phyloP scores from a whole-genome alignment of 371 early-diverging fungal genomes.

The Catenaria anguillulae region DNA sequence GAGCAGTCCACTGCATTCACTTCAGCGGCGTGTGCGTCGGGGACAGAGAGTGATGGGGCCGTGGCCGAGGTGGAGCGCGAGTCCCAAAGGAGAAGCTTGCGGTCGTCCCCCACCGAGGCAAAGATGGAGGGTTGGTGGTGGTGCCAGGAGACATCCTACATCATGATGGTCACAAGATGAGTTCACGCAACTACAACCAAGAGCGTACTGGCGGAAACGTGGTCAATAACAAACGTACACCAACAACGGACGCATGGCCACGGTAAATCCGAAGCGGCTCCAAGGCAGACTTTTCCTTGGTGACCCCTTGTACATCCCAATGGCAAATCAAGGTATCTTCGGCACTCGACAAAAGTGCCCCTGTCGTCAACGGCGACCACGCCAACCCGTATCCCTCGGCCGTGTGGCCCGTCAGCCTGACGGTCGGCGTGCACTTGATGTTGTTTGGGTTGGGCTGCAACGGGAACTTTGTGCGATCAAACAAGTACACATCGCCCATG shows the following conservation, averaged over 20 bases:
- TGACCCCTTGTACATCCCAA: constrained; percentile 56
- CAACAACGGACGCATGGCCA: constrained; percentile 82
- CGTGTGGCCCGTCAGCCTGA: constrained; percentile 73
- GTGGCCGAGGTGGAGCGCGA: background rate
- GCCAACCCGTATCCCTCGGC: constrained; percentile 78
- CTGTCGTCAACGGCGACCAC: constrained; percentile 35
- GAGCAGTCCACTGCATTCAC: constrained; percentile 89
- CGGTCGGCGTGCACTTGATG: constrained; percentile 68
- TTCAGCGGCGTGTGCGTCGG: constrained; percentile 73
- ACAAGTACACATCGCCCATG: constrained; percentile 78
- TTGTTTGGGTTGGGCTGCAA: constrained; percentile 46
- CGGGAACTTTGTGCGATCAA: constrained; percentile 91
- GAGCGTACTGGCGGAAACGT: too few species aligned
- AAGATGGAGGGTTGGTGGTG: constrained; percentile 59
- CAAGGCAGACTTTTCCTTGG: constrained; percentile 50
- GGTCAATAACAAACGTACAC: too few species aligned
- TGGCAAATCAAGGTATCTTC: constrained; percentile 76
- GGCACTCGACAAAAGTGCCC: constrained; percentile 65
- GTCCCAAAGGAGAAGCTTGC: constrained; percentile 64
- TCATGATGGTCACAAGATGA: too few species aligned
- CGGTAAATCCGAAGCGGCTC: constrained; percentile 56
- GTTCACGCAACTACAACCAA: too few species aligned
- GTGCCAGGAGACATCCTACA: constrained; percentile 95
- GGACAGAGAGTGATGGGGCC: background rate
- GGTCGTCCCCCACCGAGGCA: constrained; percentile 94